phyloP scores from a whole-genome alignment of 345 rosid species.

The Balakata baccata region DNA sequence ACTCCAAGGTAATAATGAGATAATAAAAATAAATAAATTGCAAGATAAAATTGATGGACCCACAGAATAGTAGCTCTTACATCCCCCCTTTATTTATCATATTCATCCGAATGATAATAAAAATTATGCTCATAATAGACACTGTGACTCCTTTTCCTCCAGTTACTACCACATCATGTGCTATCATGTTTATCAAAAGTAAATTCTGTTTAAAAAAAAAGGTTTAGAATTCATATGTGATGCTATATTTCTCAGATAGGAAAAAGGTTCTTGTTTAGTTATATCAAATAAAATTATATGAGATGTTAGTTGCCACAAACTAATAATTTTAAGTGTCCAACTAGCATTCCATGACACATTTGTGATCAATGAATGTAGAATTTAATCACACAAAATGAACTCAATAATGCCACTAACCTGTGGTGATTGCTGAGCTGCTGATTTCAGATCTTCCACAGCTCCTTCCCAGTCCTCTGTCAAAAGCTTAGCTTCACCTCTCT shows the following conservation, averaged over 20 bases:
- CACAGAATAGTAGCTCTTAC: neutral
- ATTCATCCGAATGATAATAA: neutral
- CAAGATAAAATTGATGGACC: neutral
- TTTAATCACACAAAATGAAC: neutral
- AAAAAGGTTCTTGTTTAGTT: neutral
- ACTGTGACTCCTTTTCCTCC: neutral
- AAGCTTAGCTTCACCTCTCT: conserved; percentile 98
- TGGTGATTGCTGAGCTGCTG: conserved; percentile 80
- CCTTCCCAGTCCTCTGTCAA: conserved; percentile 97
- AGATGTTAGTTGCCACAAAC: neutral
- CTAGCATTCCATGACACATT: neutral
- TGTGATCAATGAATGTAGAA: neutral
- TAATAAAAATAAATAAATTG: neutral
- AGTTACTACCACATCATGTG: too few relatives aligned
- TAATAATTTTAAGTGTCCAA: neutral
- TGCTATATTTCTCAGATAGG: neutral
- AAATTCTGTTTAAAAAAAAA: neutral
- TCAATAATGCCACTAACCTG: conserved; percentile 52
- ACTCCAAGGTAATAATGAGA: neutral
- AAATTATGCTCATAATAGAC: neutral
- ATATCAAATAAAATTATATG: neutral
- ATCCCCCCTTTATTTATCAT: neutral
- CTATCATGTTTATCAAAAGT: neutral
- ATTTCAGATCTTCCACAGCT: conserved; percentile 82
- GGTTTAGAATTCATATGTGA: neutral